Conservation (phyloP, 495 filamentous ascomycete genomes). For the Aspergillus funiculosus region DNA sequence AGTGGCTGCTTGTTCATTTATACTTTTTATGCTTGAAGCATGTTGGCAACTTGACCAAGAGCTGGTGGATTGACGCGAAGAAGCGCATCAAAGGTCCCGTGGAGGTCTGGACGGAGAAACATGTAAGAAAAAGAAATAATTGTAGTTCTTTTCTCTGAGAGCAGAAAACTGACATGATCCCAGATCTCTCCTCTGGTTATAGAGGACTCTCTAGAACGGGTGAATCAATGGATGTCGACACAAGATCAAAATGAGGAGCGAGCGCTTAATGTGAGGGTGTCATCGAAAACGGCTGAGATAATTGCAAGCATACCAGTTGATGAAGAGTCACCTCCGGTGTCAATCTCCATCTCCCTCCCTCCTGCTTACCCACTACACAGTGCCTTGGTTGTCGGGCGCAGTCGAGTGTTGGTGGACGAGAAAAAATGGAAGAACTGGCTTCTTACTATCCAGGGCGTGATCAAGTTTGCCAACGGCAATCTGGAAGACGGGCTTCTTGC, state of each 20-base stretch:
- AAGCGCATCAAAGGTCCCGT: constrained; percentile 71
- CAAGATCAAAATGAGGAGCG: constrained; percentile 57
- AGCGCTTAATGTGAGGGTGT: constrained; percentile 66
- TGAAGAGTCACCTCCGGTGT: constrained; percentile 72
- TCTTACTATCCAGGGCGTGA: constrained; percentile 79
- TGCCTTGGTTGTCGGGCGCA: constrained; percentile 69
- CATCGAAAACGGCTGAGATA: constrained; percentile 62
- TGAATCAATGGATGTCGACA: constrained; percentile 62
- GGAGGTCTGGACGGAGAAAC: constrained; percentile 75
- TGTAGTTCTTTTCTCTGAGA: not conserved
- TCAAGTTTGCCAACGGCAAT: constrained; percentile 80
- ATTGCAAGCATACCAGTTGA: constrained; percentile 80
- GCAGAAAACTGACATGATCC: not conserved
- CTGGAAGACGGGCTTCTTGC: constrained; percentile 78
- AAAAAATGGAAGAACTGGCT: constrained; percentile 87
- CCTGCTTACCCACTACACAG: constrained; percentile 71
- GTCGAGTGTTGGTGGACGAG: constrained; percentile 79
- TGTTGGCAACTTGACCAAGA: constrained; percentile 68
- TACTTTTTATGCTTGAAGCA: constrained; percentile 76
- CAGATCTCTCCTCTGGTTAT: constrained; percentile 80
- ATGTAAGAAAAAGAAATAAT: constrained; percentile 35
- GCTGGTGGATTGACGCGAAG: constrained; percentile 76
- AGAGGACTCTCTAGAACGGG: constrained; percentile 60
- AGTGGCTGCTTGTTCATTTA: constrained; percentile 79
- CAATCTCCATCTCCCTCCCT: constrained; percentile 72